These are phyloP conservation scores for Cytospora paraplurivora DNA, from an alignment of 2,329 filamentous ascomycete genomes.

Conservation along the genomic window DNA sequence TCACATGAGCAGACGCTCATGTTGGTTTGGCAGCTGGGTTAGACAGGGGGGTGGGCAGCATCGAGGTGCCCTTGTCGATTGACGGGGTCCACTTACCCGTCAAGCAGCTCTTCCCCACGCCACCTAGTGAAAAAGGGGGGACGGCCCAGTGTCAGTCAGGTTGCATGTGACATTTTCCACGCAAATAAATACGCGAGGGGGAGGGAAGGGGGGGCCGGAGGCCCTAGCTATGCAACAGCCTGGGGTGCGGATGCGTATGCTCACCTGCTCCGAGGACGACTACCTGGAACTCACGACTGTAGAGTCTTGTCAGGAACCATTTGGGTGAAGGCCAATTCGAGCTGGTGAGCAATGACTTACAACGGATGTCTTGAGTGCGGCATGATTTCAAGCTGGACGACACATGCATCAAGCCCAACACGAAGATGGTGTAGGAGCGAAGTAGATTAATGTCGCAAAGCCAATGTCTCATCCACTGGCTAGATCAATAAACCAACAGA, in stretches of 20 bases:
- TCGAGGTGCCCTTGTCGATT: conserved; percentile 29
- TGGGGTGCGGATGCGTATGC: conserved; percentile 33
- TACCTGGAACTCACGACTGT: conserved; percentile 77
- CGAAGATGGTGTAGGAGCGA: conserved; percentile 3
- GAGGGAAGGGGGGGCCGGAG: too few species aligned
- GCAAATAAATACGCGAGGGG: not conserved
- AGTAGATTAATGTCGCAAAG: conserved; percentile 7
- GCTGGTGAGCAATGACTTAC: conserved; percentile 22
- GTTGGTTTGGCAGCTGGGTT: conserved; percentile 22
- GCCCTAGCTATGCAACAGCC: not conserved
- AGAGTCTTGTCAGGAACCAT: conserved; percentile 18
- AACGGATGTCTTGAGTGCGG: conserved; percentile 29
- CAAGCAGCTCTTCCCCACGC: conserved; percentile 89
- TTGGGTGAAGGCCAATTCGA: conserved; percentile 6
- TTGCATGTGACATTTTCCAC: conserved; percentile 12
- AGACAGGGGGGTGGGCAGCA: conserved; percentile 20
- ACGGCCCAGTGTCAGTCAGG: conserved; percentile 35
- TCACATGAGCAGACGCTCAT: conserved; percentile 26
- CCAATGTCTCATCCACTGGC: conserved; percentile 18
- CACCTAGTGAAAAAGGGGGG: conserved; percentile 55
- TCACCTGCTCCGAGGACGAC: conserved; percentile 79
- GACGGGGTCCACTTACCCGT: conserved; percentile 63
- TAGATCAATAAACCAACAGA: conserved; percentile 15
- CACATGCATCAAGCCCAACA: conserved; percentile 26
- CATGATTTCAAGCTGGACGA: conserved; percentile 25